phyloP scores from a whole-genome alignment of 1,284 basidiomycete genomes.

The Cryptococcus jaspeensis region DNA sequence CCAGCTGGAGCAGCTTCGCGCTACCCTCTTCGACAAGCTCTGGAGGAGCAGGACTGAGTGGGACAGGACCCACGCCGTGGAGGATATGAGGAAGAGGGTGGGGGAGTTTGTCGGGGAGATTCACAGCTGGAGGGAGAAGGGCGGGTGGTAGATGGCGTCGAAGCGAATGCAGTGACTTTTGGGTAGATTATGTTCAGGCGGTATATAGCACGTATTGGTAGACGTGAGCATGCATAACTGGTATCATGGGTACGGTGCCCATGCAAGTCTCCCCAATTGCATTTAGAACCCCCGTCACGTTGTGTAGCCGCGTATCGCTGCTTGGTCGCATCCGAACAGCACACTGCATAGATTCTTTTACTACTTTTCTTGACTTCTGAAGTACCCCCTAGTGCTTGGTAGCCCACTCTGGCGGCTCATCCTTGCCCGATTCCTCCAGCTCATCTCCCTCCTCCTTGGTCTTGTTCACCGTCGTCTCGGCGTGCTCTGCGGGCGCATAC shows the following conservation, averaged over 20 bases:
- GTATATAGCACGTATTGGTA: background rate
- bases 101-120: conserved; percentile 14
- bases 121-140: conserved; percentile 10
- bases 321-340: too few species aligned
- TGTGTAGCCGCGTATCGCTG: too few species aligned
- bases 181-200: background rate
- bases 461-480: conserved; percentile 46
- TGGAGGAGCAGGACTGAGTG: conserved; percentile 81
- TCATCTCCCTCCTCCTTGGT: conserved; percentile 52
- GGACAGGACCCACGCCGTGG: conserved; percentile 70
- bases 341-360: too few species aligned
- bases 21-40: conserved; percentile 71
- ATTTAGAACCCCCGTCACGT: too few species aligned
- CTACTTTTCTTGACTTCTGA: conserved; percentile 15
- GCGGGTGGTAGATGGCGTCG: background rate
- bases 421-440: conserved; percentile 50
- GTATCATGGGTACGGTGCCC: too few species aligned
- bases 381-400: too few species aligned
- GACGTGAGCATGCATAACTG: background rate
- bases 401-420: conserved; percentile 51
- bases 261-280: too few species aligned
- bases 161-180: background rate
- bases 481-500: conserved; percentile 51
- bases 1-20: conserved; percentile 89
- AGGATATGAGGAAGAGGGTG: conserved; percentile 54